phyloP scores from a whole-genome alignment of 176 grass and related monocot species.

The Dactylis glomerata region DNA sequence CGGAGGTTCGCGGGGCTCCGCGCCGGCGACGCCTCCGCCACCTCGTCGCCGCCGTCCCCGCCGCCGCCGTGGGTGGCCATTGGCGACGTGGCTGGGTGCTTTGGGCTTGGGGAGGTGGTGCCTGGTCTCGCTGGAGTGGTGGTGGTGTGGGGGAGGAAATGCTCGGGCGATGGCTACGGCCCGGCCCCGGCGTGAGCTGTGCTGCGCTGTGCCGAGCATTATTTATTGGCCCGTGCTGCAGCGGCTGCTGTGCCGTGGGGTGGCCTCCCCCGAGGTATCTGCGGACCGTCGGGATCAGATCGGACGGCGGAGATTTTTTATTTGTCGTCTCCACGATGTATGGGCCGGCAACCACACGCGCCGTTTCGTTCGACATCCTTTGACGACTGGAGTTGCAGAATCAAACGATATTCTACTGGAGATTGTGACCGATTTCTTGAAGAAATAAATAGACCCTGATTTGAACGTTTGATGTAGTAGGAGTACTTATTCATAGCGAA shows the following conservation, averaged over 20 bases:
- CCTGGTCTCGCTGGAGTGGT: background rate
- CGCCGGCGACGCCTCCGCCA: constrained; percentile 24
- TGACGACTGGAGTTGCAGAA: background rate
- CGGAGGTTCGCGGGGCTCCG: constrained; percentile 17
- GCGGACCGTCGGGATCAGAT: background rate
- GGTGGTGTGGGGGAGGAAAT: background rate
- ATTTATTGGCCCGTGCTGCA: constrained; percentile 20
- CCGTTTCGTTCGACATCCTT: background rate
- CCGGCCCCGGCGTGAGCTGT: constrained; percentile 10
- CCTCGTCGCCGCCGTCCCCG: constrained; percentile 26
- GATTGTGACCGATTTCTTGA: background rate
- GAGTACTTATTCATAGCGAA: too few species aligned
- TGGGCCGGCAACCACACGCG: background rate
- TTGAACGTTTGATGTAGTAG: too few species aligned
- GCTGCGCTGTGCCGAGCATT: background rate
- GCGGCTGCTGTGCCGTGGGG: background rate
- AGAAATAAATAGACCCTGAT: background rate
- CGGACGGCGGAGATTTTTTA: background rate
- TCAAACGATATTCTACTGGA: background rate
- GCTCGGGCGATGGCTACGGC: background rate
- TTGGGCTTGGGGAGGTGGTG: background rate
- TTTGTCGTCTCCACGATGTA: background rate
- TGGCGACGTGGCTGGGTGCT: background rate
- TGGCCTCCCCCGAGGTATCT: background rate
- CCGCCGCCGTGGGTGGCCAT: constrained; percentile 18